Conservation (phyloP, 345 rosid genomes). For the Anacardium occidentale region DNA sequence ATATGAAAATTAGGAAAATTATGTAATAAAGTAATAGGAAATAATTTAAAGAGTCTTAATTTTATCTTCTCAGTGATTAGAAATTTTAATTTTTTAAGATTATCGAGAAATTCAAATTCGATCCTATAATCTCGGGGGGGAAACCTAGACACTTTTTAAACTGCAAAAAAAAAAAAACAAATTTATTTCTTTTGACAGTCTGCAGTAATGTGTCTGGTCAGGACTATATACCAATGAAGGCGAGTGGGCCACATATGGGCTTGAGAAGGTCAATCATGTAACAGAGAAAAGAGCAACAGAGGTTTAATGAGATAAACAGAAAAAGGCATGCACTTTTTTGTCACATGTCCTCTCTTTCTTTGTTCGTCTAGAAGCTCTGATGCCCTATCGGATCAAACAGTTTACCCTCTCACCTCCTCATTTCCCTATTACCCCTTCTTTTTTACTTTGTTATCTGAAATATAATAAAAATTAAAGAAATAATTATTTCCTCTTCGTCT, state of each 20-base stretch:
- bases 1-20: too few species aligned
- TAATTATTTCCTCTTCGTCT: too few species aligned
- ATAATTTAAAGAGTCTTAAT: too few species aligned
- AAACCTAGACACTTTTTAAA: too few species aligned
- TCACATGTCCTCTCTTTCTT: conserved; percentile 28
- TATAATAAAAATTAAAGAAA: too few species aligned
- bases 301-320: background rate
- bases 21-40: too few species aligned
- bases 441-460: background rate
- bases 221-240: background rate
- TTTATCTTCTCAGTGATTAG: too few species aligned
- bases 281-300: conserved; percentile 2
- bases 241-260: background rate
- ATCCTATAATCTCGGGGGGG: too few species aligned
- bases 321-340: conserved; percentile 29
- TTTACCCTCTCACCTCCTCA: background rate
- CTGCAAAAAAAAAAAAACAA: too few species aligned
- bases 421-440: background rate
- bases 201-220: background rate
- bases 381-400: conserved; percentile 35
- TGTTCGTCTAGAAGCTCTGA: conserved; percentile 10
- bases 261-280: background rate
- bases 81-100: too few species aligned
- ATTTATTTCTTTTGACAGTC: background rate
- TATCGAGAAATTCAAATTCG: too few species aligned